Percentiles rank a stretch among this genome's conserved stretches.
Conservation (phyloP, 257 asterid species). For the Gentiana straminea region DNA sequence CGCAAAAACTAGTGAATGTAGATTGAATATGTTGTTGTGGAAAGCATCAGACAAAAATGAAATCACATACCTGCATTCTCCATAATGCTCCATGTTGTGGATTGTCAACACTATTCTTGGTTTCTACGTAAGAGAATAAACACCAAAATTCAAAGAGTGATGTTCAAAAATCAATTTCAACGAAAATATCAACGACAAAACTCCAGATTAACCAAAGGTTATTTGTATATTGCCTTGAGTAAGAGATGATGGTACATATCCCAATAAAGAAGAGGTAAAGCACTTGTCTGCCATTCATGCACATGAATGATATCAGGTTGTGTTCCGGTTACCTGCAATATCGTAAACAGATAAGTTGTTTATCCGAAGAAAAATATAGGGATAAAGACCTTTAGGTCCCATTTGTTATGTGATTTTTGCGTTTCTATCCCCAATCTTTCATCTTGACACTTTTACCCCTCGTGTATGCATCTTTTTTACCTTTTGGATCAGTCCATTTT, state of each 20-base stretch:
- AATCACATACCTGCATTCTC: slow-evolving; percentile 69
- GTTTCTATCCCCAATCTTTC: too few relatives aligned
- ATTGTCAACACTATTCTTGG: slow-evolving; percentile 74
- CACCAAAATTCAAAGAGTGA: slow-evolving; percentile 7
- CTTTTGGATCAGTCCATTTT: too few relatives aligned
- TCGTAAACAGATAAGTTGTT: background rate
- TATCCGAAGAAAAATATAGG: too few relatives aligned
- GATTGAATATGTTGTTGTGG: too few relatives aligned
- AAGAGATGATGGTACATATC: slow-evolving; percentile 79
- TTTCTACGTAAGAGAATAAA: slow-evolving; percentile 36
- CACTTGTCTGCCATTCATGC: slow-evolving; percentile 89
- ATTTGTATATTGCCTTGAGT: slow-evolving; percentile 39
- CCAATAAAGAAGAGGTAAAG: slow-evolving; percentile 79
- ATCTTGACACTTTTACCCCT: too few relatives aligned
- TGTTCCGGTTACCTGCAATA: slow-evolving; percentile 51
- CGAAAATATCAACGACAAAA: background rate
- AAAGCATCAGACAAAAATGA: background rate
- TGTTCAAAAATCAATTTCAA: background rate
- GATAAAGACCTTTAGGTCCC: too few relatives aligned
- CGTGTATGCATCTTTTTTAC: too few relatives aligned
- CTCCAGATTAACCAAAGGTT: slow-evolving; percentile 1
- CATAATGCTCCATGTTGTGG: slow-evolving; percentile 94
- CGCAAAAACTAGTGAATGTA: too few relatives aligned
- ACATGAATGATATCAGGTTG: slow-evolving; percentile 81
- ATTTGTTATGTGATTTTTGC: too few relatives aligned